Conservation (phyloP, 192 early-diverging fungal species). For the Jimgerdemannia lactiflua region DNA sequence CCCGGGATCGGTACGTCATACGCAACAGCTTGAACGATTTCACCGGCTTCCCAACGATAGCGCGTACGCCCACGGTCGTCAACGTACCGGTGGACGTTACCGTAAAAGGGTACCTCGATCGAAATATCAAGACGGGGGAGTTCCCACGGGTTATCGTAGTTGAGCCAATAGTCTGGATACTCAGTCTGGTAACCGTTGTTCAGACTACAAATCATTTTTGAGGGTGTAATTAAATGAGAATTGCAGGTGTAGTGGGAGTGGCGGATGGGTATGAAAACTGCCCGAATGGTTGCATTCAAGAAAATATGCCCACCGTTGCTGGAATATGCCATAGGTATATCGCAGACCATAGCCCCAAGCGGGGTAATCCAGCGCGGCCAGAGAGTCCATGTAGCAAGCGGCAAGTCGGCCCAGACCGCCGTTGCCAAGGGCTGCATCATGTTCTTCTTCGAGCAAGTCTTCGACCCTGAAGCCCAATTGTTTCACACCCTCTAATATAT, state of each 20-base stretch:
- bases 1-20: conserved; percentile 98
- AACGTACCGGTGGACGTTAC: conserved; percentile 69
- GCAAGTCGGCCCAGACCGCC: conserved; percentile 97
- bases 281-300: too few relatives aligned
- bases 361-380: conserved; percentile 92
- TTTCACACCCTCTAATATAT: conserved; percentile 44
- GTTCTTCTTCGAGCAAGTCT: conserved; percentile 90
- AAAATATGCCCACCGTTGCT: conserved; percentile 63
- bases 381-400: conserved; percentile 97
- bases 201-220: conserved; percentile 41
- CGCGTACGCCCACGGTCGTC: conserved; percentile 66
- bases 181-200: conserved; percentile 95
- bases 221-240: too few relatives aligned
- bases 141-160: conserved; percentile 97
- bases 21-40: conserved; percentile 87
- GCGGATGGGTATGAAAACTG: too few relatives aligned
- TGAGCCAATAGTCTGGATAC: conserved; percentile 96
- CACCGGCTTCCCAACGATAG: conserved; percentile 83
- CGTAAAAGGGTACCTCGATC: conserved; percentile 89
- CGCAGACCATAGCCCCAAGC: conserved; percentile 98
- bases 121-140: conserved; percentile 89
- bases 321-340: conserved; percentile 99
- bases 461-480: conserved; percentile 91
- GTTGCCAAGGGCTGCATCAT: conserved; percentile 96
- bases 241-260: too few relatives aligned